Evolutionary conservation across 176 grass and related monocot genomes (phyloP), one percentile per base, ranked within the genome.

Genomic region (Ensete glaucum): DNA sequence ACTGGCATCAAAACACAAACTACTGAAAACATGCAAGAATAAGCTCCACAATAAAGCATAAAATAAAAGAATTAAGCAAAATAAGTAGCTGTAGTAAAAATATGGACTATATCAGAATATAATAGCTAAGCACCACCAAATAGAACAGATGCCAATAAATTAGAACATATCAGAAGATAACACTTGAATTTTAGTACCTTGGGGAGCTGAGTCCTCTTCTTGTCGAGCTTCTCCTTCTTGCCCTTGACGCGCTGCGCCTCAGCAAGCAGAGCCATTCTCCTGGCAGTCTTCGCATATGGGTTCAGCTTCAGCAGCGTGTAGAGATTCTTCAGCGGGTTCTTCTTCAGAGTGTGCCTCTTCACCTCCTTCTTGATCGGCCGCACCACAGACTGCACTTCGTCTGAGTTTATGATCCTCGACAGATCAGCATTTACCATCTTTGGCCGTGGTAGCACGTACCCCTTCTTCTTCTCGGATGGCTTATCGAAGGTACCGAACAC

Each of bases 391-490:
- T 96, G 92, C 11, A 96, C 88, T 73, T 91, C 92, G 0, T 96
- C 92, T 19, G 88, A 96, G 73, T 96, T 96, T 65, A 96, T 96
- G 66, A 96, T 89, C 82, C 92, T 89, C 16, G 85, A 85, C 6
- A 96, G 82, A 74, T 96, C 92, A 43, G 92, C 80, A 27, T 96
- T 96, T 21, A 85, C 1, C 92, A 96, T 96, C 69, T 91, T 96
- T 12, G 92, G 79, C 88, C 88, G 84, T 0, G 92, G 92, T 54
- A 96, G 73, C 17, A 96, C 81, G 43, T 88, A 96, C 2, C 92
- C 88, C 83, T 96, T 96, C 86, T 96, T 96, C 86, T 91, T 89
- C 83, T 80, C 83, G 0, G 92, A 88, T 0, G 92, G 83, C 20
- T 83, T 80, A 0, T 96, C 92, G 19, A 91, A 96, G 79, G 80